These are phyloP conservation scores for Lentinula lateritia DNA, from an alignment of 768 basidiomycete genomes.

Conservation along the genomic window DNA sequence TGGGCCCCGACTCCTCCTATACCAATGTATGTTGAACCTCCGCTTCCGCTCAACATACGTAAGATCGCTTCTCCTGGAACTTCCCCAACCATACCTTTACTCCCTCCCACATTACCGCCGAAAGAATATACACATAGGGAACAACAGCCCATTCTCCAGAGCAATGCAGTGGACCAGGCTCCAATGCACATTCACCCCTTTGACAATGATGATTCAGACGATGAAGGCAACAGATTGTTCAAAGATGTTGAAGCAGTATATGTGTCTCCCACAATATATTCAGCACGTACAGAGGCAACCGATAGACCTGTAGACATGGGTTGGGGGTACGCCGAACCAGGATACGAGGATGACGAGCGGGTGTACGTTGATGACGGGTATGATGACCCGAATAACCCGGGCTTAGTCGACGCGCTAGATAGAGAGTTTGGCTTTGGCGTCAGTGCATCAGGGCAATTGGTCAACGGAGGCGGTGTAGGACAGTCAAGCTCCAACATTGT, in stretches of 20 bases:
- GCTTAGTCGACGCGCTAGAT: neutral
- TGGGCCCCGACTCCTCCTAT: neutral
- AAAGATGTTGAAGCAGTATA: neutral
- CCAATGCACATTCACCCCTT: slow-evolving; percentile 4
- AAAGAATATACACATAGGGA: neutral
- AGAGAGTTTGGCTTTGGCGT: neutral
- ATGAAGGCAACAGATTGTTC: neutral
- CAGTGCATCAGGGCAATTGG: slow-evolving; percentile 1
- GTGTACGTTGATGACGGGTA: slow-evolving; percentile 7
- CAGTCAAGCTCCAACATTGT: neutral
- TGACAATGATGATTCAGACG: slow-evolving; percentile 3
- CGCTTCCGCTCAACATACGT: neutral
- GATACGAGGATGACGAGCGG: slow-evolving; percentile 7
- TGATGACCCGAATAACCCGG: neutral
- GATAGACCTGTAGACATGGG: neutral
- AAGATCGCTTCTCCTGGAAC: neutral
- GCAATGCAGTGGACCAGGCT: neutral
- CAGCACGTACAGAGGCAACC: neutral
- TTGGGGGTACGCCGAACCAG: slow-evolving; percentile 2
- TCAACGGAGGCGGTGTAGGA: neutral
- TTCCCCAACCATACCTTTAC: neutral
- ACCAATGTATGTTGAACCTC: neutral
- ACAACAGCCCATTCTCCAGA: neutral
- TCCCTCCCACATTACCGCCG: neutral
- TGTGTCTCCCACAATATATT: neutral